Evolutionary conservation across 257 asterid species (phyloP).

Genomic region (Solanum dulcamara): DNA sequence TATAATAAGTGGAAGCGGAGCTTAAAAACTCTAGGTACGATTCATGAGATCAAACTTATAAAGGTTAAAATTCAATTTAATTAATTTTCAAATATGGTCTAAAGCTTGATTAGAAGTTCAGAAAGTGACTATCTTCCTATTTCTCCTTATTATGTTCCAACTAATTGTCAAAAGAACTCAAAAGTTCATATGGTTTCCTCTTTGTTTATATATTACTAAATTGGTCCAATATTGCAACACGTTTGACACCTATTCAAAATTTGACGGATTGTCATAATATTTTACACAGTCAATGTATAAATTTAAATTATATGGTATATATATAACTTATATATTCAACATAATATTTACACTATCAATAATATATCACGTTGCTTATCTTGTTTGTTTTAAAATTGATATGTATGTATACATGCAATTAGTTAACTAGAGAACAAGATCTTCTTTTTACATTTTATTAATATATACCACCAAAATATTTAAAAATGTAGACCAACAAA

Average conservation of each 20-base stretch:
- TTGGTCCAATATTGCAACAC: neutral
- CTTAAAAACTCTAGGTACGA: neutral
- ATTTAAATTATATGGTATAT: too few relatives aligned
- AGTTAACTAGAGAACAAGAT: too few relatives aligned
- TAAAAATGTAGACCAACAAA: too few relatives aligned
- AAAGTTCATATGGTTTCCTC: neutral
- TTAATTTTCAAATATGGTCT: neutral
- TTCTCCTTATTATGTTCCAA: neutral
- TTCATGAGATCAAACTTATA: neutral
- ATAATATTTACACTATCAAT: too few relatives aligned
- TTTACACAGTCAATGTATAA: too few relatives aligned
- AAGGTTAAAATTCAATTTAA: neutral
- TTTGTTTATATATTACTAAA: neutral
- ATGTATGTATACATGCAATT: too few relatives aligned
- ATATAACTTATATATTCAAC: neutral
- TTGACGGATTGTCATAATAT: neutral
- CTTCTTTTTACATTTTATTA: too few relatives aligned
- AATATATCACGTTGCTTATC: too few relatives aligned
- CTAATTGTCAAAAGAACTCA: neutral
- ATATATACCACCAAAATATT: too few relatives aligned
- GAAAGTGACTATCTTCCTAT: neutral
- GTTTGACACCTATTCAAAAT: neutral
- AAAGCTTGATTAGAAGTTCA: neutral
- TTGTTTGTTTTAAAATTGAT: too few relatives aligned
- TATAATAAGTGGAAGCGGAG: neutral